phyloP scores from a whole-genome alignment of 179 eudicot species.

The Beta corolliflora region DNA sequence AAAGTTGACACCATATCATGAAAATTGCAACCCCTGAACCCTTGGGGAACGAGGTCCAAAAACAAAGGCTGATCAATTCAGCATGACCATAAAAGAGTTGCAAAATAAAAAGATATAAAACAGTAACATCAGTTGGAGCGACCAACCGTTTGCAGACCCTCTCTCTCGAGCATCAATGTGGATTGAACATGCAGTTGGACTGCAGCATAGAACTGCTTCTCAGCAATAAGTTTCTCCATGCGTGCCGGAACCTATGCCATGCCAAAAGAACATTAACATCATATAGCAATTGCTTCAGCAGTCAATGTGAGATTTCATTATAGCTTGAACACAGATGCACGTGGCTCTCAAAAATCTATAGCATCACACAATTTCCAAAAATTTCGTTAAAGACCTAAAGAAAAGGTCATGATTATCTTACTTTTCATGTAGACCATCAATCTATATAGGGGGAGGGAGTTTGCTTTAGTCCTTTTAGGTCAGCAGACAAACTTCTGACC shows the following conservation, averaged over 20 bases:
- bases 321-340: not conserved
- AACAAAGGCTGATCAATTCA: slow-evolving; percentile 5
- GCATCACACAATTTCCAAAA: not conserved
- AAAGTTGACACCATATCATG: not conserved
- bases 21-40: not conserved
- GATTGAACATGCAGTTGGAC: slow-evolving; percentile 93
- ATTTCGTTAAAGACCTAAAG: not conserved
- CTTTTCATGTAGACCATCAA: not conserved
- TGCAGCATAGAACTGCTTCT: slow-evolving; percentile 95
- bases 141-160: slow-evolving; percentile 98
- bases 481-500: not conserved
- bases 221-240: slow-evolving; percentile 87
- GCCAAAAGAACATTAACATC: slow-evolving; percentile 20
- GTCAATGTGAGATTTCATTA: slow-evolving; percentile 1
- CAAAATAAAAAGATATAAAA: slow-evolving; percentile 4
- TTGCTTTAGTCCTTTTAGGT: not conserved
- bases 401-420: not conserved
- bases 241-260: slow-evolving; percentile 80
- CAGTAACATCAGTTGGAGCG: slow-evolving; percentile 8
- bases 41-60: not conserved
- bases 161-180: slow-evolving; percentile 94
- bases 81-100: not conserved
- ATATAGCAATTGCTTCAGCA: not conserved
- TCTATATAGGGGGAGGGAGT: not conserved
- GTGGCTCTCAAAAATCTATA: not conserved